Evolutionary conservation across 345 rosid genomes (phyloP).

Genomic region (Isatis tinctoria): DNA sequence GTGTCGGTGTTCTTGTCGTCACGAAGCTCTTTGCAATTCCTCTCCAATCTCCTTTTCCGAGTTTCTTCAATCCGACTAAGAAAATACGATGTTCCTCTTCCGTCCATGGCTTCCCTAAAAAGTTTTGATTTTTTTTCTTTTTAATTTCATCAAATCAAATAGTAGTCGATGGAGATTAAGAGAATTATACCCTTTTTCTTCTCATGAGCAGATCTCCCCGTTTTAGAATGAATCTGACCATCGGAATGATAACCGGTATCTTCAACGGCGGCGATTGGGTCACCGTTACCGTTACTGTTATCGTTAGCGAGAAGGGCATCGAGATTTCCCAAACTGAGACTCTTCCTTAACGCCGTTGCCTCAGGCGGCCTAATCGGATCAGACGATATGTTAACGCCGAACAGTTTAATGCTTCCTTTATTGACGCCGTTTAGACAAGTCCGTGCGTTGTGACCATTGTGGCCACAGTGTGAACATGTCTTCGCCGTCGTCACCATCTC

Average conservation of each 20-base stretch:
- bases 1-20: slow-evolving; percentile 51
- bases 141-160: background rate
- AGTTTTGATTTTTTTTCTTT: background rate
- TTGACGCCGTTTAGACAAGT: slow-evolving; percentile 37
- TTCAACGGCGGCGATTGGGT: slow-evolving; percentile 6
- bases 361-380: slow-evolving; percentile 18
- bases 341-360: slow-evolving; percentile 32
- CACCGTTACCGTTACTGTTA: slow-evolving; percentile 14
- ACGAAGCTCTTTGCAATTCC: slow-evolving; percentile 58
- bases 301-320: slow-evolving; percentile 5
- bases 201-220: slow-evolving; percentile 21
- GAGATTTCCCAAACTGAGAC: slow-evolving; percentile 45
- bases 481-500: slow-evolving; percentile 26
- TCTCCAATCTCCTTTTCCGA: slow-evolving; percentile 73
- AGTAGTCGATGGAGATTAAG: background rate
- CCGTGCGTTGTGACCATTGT: slow-evolving; percentile 49
- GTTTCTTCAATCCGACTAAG: slow-evolving; percentile 43
- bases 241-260: slow-evolving; percentile 55
- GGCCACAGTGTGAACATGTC: slow-evolving; percentile 48
- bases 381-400: slow-evolving; percentile 50
- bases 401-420: slow-evolving; percentile 38
- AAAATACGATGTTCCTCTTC: slow-evolving; percentile 56
- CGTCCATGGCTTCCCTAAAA: slow-evolving; percentile 61
- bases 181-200: slow-evolving; percentile 42
- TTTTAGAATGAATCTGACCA: slow-evolving; percentile 36